phyloP scores from a whole-genome alignment of 495 filamentous ascomycete genomes.

The Talaromyces liani region DNA sequence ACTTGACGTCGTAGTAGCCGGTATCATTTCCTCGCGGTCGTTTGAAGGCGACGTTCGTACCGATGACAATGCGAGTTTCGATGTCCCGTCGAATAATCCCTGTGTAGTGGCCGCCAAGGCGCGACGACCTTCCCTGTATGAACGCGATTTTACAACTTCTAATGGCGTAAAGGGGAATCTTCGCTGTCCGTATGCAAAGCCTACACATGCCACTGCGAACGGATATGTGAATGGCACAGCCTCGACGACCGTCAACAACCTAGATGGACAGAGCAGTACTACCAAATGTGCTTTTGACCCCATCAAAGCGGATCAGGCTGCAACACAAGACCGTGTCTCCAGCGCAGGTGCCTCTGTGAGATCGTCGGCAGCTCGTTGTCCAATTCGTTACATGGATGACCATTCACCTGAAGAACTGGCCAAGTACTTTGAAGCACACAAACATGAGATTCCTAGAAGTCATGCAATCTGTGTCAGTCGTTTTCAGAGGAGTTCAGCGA shows the following conservation, averaged over 20 bases:
- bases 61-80: neutral
- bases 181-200: slow-evolving; percentile 40
- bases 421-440: slow-evolving; percentile 82
- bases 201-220: neutral
- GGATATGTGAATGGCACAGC: slow-evolving; percentile 5
- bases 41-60: neutral
- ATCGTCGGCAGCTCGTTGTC: slow-evolving; percentile 58
- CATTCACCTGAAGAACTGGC: slow-evolving; percentile 89
- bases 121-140: slow-evolving; percentile 24
- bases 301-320: slow-evolving; percentile 34
- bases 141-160: slow-evolving; percentile 41
- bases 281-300: slow-evolving; percentile 27
- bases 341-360: slow-evolving; percentile 31
- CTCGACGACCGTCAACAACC: slow-evolving; percentile 19
- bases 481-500: slow-evolving; percentile 74
- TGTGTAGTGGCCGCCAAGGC: slow-evolving; percentile 34
- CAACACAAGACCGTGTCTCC: slow-evolving; percentile 24
- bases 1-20: slow-evolving; percentile 30
- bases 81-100: slow-evolving; percentile 17
- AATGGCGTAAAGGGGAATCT: slow-evolving; percentile 33
- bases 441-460: slow-evolving; percentile 83
- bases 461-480: slow-evolving; percentile 85
- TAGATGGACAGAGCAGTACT: slow-evolving; percentile 7
- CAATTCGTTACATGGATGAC: slow-evolving; percentile 82
- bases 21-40: slow-evolving; percentile 33